Evolutionary conservation across 2,329 filamentous ascomycete genomes (phyloP), one percentile per base, ranked within the genome.

Genomic region (Exophiala phaeomuriformis): DNA sequence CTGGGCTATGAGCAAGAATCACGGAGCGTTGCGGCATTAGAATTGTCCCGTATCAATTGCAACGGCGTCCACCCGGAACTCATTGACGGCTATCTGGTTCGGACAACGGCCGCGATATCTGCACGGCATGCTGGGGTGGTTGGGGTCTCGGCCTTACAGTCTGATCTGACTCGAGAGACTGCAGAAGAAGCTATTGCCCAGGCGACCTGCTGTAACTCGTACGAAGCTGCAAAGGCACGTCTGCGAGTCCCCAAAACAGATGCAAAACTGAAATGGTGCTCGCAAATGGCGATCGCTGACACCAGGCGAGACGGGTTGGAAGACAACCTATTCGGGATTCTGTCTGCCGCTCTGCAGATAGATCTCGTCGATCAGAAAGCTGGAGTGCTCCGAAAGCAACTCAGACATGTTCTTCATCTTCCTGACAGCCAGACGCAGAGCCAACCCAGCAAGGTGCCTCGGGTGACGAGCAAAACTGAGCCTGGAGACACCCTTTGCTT

Each of bases 31-130:
- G 30, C 35, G 10, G 28, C 42, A 27, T 28, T 47, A 42, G 42
- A 47, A 30, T 40, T 47, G 33, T 35, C 49, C 28, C 49, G 28
- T 30, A 42, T 52, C 42, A 47, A 51, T 8, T 53, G 45, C 39
- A 27, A 33, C 33, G 37, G 27, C 10, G 39, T 53, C n/a, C 45
- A 40, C 35, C 10, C 45, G 29, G 51, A 44, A 32, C 29, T 33
- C 19, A 39, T 44, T 27, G 51, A 44, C 19, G 39, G 39, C 31
- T 45, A 49, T 10, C 39, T 49, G 27, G 37, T 48, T 35, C 36
- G 44, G 40, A 48, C 44, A 27, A 48, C 44, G 6, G 44, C 37
- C 5, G 19, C 30, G 29, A 51, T 19, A 29, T 51, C 40, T 10
- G 40, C 47, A 9, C 41, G 28, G n/a, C 12, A 35, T 27, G 36